phyloP scores from a whole-genome alignment of 495 filamentous ascomycete genomes.

The Penicillium canariense region DNA sequence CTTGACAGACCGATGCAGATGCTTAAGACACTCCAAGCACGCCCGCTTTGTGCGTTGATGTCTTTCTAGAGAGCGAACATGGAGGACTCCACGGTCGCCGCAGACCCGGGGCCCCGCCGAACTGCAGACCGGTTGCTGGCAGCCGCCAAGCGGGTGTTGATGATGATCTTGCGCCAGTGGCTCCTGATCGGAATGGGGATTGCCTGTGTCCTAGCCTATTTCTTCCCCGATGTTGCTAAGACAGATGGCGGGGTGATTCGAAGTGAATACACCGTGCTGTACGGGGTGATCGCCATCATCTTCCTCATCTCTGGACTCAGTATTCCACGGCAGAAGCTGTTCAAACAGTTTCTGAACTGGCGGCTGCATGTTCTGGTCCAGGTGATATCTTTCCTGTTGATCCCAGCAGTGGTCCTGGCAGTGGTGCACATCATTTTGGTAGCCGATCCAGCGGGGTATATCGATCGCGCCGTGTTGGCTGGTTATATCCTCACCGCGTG shows the following conservation, averaged over 20 bases:
- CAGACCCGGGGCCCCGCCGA: not conserved
- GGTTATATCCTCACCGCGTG: conserved; percentile 55
- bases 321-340: conserved; percentile 50
- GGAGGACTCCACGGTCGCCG: conserved; percentile 5
- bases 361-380: conserved; percentile 53
- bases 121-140: conserved; percentile 6
- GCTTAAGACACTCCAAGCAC: not conserved
- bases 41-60: not conserved
- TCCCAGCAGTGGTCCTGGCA: conserved; percentile 45
- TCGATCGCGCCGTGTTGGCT: conserved; percentile 50
- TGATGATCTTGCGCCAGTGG: conserved; percentile 52
- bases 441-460: conserved; percentile 37
- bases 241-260: conserved; percentile 48
- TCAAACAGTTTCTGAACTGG: conserved; percentile 51
- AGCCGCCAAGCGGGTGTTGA: conserved; percentile 19
- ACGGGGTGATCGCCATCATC: conserved; percentile 52
- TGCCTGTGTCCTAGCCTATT: conserved; percentile 49
- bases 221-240: conserved; percentile 53
- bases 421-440: conserved; percentile 48
- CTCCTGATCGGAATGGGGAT: conserved; percentile 55
- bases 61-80: conserved; percentile 3
- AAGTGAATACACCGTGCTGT: conserved; percentile 53
- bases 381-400: conserved; percentile 48
- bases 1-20: not conserved
- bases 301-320: conserved; percentile 56